Base-by-base conservation (phyloP, 768 basidiomycete species). In the Psilocybe tampanensis region DNA sequence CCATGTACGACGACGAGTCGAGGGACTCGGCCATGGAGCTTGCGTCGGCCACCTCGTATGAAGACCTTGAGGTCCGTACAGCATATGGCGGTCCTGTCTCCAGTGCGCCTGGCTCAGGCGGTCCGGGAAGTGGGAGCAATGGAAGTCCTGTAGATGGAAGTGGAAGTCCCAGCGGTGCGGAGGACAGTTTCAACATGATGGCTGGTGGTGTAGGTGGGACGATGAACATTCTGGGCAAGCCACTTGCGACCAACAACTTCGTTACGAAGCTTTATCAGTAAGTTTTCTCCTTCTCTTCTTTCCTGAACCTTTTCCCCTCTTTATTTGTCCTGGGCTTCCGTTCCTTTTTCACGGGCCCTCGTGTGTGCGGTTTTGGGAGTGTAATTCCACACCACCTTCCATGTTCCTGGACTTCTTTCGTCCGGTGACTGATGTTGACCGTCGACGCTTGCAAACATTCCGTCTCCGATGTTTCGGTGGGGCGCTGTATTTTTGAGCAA, bases 211-310 rank as follows among this genome's bases (percentile, higher is more conserved):
- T 74, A 18, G 74, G 75, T 2, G 72, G 71, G 11, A 74, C 72
- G n/a, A 82, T 88, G 73, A 82, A 79, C 60, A 67, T 83, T 47
- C 77, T 89, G 21, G 83, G 84, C 57, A 92, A 90, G 68, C 82
- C 89, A 15, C 78, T 88, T 66, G 80, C 79, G 17, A 82, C 80
- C 32, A 93, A 92, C 66, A 94, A 94, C 67, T 94, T 94, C 70
- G 92, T 94, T 45, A 88, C 88, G 24, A 94, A 94, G 79, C 78
- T 94, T 18, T 94, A 92, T 72, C 89, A 91, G 89, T 90, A 64
- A 69, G 88, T 80, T 0, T 32, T 44, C 18, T 56, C 56, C 54
- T 60, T 58, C 36, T 58, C 53, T 42, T 52, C 34, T 58, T 33
- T 44, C 45, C 52, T 49, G 18, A 55, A 50, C 54, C 26, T 55